These are phyloP conservation scores for Rhynchospora pubera DNA, from an alignment of 176 grass and related monocot species.

Conservation along the genomic window DNA sequence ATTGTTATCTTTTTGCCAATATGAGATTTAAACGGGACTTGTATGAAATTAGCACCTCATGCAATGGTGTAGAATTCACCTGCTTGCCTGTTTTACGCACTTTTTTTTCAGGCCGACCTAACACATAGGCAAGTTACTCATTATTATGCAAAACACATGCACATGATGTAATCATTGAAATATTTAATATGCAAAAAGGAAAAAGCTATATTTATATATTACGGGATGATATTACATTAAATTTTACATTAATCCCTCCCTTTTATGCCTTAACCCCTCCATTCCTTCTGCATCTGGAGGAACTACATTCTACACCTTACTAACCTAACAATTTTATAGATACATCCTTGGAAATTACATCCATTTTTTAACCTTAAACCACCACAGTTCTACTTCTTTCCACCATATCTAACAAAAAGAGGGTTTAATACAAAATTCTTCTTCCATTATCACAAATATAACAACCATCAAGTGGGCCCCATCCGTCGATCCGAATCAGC, in stretches of 20 bases:
- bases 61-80: neutral
- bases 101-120: slow-evolving; percentile 11
- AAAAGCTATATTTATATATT: slow-evolving; percentile 27
- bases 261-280: neutral
- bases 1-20: neutral
- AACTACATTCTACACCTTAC: slow-evolving; percentile 17
- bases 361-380: neutral
- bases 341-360: neutral
- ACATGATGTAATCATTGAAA: slow-evolving; percentile 23
- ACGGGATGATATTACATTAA: slow-evolving; percentile 5
- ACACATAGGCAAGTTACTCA: neutral
- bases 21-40: neutral
- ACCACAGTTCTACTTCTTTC: slow-evolving; percentile 5
- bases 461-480: neutral
- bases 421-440: neutral
- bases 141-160: slow-evolving; percentile 14
- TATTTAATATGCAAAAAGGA: neutral
- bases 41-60: neutral
- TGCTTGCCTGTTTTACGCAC: neutral
- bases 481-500: neutral
- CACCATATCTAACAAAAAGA: neutral
- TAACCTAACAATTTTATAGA: slow-evolving; percentile 11
- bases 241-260: neutral
- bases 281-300: neutral
- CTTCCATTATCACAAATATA: neutral